These are phyloP conservation scores for Phytophthora podocarpi DNA, from an alignment of 352 stramenopile species.

Conservation along the genomic window DNA sequence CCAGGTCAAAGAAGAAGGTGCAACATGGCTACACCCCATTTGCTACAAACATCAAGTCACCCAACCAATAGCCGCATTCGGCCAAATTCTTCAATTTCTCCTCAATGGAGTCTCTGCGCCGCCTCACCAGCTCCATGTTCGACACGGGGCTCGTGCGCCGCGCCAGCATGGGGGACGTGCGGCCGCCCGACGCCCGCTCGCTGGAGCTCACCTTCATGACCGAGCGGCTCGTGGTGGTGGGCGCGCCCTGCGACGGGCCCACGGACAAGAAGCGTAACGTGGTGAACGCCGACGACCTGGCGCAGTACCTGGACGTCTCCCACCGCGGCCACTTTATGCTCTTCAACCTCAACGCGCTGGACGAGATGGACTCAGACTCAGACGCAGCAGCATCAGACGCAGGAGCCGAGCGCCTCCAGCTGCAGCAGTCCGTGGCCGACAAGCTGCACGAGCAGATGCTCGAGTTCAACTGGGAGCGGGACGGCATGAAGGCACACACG, in stretches of 20 bases:
- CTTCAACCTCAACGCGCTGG: slow-evolving; percentile 80
- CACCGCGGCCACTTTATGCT: slow-evolving; percentile 72
- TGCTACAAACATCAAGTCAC: slow-evolving; percentile 8
- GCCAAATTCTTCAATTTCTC: slow-evolving; percentile 6
- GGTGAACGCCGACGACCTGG: slow-evolving; percentile 77
- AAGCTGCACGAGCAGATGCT: slow-evolving; percentile 82
- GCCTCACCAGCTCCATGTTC: slow-evolving; percentile 76
- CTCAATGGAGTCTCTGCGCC: slow-evolving; percentile 73
- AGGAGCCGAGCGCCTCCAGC: too few relatives aligned
- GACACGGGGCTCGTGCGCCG: slow-evolving; percentile 50
- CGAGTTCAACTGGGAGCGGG: slow-evolving; percentile 84
- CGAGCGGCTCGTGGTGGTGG: slow-evolving; percentile 63
- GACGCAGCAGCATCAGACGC: slow-evolving; percentile 12
- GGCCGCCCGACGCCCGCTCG: slow-evolving; percentile 33
- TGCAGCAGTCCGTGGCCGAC: slow-evolving; percentile 43
- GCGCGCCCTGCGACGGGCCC: slow-evolving; percentile 51
- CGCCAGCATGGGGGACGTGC: slow-evolving; percentile 35
- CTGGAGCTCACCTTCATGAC: slow-evolving; percentile 83
- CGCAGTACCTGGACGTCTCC: slow-evolving; percentile 54
- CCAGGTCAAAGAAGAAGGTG: slow-evolving; percentile 8
- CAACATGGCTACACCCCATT: slow-evolving; percentile 9
- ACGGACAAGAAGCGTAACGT: slow-evolving; percentile 79
- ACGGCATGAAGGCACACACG: slow-evolving; percentile 85
- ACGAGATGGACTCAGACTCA: too few relatives aligned
- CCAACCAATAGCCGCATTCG: too few relatives aligned